These are phyloP conservation scores for Trichoderma afroharzianum DNA, from an alignment of 2,329 filamentous ascomycete genomes.

Conservation along the genomic window DNA sequence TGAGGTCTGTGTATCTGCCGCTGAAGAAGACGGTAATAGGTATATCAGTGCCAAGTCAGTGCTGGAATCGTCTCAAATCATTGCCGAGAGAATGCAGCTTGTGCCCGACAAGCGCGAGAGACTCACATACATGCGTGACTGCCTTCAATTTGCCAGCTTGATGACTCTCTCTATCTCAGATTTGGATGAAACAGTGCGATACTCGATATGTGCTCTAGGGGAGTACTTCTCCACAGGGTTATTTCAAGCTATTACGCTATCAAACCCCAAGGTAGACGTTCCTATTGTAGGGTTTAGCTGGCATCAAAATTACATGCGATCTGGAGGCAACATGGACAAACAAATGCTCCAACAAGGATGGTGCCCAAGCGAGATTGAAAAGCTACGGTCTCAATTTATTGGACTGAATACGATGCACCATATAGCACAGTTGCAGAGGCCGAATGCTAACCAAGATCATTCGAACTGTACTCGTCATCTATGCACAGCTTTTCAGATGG, in stretches of 20 bases:
- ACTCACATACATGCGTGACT: slow-evolving; percentile 21
- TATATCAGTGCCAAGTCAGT: slow-evolving; percentile 11
- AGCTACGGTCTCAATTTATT: slow-evolving; percentile 24
- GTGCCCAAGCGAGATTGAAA: slow-evolving; percentile 33
- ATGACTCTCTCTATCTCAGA: slow-evolving; percentile 20
- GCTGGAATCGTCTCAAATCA: slow-evolving; percentile 1
- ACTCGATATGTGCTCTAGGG: slow-evolving; percentile 28
- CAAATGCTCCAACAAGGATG: slow-evolving; percentile 30
- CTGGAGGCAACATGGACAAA: slow-evolving; percentile 21
- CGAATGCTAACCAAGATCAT: slow-evolving; percentile 22
- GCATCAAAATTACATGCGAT: slow-evolving; percentile 20
- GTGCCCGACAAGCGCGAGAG: slow-evolving; percentile 17
- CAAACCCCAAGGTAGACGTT: slow-evolving; percentile 16
- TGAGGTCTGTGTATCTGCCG: not conserved
- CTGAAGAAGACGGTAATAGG: not conserved
- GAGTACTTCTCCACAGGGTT: slow-evolving; percentile 25
- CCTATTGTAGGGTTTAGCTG: slow-evolving; percentile 21
- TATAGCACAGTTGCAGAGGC: slow-evolving; percentile 23
- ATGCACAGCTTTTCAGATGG: slow-evolving; percentile 32
- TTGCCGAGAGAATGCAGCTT: slow-evolving; percentile 17
- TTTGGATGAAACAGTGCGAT: slow-evolving; percentile 26
- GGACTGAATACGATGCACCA: slow-evolving; percentile 26
- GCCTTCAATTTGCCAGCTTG: slow-evolving; percentile 19
- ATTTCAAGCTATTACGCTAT: not conserved
- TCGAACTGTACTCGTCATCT: slow-evolving; percentile 23